Percentiles rank a stretch among this genome's conserved stretches.
phyloP scores from a whole-genome alignment of 768 basidiomycete species.

The Mycena metata region DNA sequence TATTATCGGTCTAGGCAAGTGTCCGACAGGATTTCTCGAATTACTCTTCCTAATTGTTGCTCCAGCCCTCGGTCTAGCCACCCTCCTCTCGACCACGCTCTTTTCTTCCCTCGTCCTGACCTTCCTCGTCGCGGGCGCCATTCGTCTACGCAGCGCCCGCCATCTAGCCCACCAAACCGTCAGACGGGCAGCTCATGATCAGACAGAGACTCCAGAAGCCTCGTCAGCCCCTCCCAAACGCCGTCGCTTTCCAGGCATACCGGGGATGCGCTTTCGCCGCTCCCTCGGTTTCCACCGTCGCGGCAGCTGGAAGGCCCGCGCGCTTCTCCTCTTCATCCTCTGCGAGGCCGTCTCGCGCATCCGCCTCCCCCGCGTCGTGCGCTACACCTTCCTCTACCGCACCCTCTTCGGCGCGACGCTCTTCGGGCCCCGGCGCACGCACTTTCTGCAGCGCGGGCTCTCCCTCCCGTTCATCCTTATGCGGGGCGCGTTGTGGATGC shows the following conservation, averaged over 20 bases:
- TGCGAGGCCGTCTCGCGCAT: slow-evolving; percentile 21
- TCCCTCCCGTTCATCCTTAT: not conserved
- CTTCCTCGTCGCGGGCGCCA: not conserved
- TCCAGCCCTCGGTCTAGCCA: slow-evolving; percentile 2
- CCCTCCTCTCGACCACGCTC: not conserved
- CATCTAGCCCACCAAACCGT: no score
- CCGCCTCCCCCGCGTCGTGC: slow-evolving; percentile 16
- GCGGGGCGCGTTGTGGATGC: not conserved
- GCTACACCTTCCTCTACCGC: slow-evolving; percentile 19
- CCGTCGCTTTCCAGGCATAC: not conserved
- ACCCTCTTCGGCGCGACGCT: slow-evolving; percentile 8
- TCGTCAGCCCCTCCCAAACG: not conserved
- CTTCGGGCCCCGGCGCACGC: not conserved
- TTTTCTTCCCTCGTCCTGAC: slow-evolving; percentile 1
- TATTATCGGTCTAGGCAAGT: slow-evolving; percentile 12
- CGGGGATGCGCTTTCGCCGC: not conserved
- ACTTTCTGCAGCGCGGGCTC: not conserved
- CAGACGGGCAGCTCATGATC: not conserved
- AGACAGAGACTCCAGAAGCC: not conserved
- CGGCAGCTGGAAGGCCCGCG: slow-evolving; percentile 1
- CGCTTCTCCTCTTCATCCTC: not conserved
- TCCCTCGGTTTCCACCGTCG: not conserved
- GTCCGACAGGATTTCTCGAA: no score
- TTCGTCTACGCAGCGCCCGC: not conserved
- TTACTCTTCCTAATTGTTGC: not conserved